phyloP scores from a whole-genome alignment of 805 yeast species.

The Cyberlindnera nakhonratchasimensis region DNA sequence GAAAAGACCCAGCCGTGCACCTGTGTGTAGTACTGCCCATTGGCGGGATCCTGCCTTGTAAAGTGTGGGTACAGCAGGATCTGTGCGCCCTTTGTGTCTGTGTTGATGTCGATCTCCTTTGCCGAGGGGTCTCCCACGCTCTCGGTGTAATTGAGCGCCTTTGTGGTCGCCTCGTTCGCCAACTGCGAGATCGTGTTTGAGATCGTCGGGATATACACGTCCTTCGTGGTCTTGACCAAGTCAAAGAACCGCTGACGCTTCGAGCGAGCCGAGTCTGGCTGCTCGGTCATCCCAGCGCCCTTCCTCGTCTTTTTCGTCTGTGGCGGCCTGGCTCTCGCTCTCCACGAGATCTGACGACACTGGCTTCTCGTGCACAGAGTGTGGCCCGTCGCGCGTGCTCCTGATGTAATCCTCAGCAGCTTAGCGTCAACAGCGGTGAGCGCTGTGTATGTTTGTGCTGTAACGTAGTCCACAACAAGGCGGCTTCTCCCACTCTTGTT shows the following conservation, averaged over 20 bases:
- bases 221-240: slow-evolving; percentile 52
- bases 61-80: slow-evolving; percentile 61
- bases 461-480: too few relatives aligned
- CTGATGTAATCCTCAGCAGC: too few relatives aligned
- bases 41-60: slow-evolving; percentile 34
- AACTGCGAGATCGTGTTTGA: slow-evolving; percentile 46
- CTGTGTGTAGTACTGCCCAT: slow-evolving; percentile 46
- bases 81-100: slow-evolving; percentile 46
- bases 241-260: slow-evolving; percentile 48
- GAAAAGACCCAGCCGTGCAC: slow-evolving; percentile 69
- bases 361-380: too few relatives aligned
- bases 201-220: slow-evolving; percentile 51
- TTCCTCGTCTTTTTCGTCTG: too few relatives aligned
- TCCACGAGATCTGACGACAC: not conserved
- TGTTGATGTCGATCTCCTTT: slow-evolving; percentile 23
- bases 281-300: too few relatives aligned
- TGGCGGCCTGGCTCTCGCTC: not conserved
- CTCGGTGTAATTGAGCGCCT: slow-evolving; percentile 21
- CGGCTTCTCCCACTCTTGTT: too few relatives aligned
- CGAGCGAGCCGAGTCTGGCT: slow-evolving; percentile 8
- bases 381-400: too few relatives aligned
- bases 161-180: slow-evolving; percentile 41
- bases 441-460: too few relatives aligned
- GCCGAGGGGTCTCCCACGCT: too few relatives aligned
- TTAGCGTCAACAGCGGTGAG: too few relatives aligned